phyloP scores from a whole-genome alignment of 495 filamentous ascomycete genomes.

The Emericellopsis terricola region DNA sequence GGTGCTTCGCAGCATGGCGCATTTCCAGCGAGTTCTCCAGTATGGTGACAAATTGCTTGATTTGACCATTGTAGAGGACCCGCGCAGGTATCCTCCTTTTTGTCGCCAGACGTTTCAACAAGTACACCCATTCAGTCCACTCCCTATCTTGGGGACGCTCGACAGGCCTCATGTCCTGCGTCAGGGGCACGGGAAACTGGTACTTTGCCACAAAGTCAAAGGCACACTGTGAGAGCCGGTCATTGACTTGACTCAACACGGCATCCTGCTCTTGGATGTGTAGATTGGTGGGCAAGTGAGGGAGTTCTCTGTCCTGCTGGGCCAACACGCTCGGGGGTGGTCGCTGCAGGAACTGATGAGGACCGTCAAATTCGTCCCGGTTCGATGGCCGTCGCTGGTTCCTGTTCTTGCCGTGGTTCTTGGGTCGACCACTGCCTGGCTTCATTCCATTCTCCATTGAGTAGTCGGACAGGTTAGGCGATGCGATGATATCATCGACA shows the following conservation, averaged over 20 bases:
- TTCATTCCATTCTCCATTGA: slow-evolving; percentile 19
- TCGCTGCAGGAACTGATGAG: slow-evolving; percentile 56
- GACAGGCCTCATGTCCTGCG: slow-evolving; percentile 64
- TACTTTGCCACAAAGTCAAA: slow-evolving; percentile 83
- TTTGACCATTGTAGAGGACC: slow-evolving; percentile 73
- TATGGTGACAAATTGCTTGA: slow-evolving; percentile 72
- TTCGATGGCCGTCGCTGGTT: slow-evolving; percentile 59
- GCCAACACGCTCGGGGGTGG: slow-evolving; percentile 47
- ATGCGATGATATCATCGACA: slow-evolving; percentile 26
- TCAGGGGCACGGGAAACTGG: slow-evolving; percentile 69
- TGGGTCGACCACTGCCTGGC: slow-evolving; percentile 20
- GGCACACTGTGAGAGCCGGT: slow-evolving; percentile 65
- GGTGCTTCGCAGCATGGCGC: slow-evolving; percentile 63
- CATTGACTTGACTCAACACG: slow-evolving; percentile 63
- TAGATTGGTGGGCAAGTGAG: slow-evolving; percentile 65
- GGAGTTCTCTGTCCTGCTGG: slow-evolving; percentile 59
- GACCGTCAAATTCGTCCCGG: slow-evolving; percentile 78
- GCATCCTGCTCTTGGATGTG: slow-evolving; percentile 69
- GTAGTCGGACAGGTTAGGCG: slow-evolving; percentile 25
- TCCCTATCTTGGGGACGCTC: slow-evolving; percentile 64
- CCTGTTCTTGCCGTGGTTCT: slow-evolving; percentile 33
- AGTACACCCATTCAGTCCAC: slow-evolving; percentile 86
- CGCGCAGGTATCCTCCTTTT: slow-evolving; percentile 70
- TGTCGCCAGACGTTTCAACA: slow-evolving; percentile 69
- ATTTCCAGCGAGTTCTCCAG: slow-evolving; percentile 73